Percentiles rank a stretch among this genome's conserved stretches.
These are phyloP conservation scores for Jamesozyma jinghongensis DNA, from an alignment of 805 yeast species.

Conservation along the genomic window DNA sequence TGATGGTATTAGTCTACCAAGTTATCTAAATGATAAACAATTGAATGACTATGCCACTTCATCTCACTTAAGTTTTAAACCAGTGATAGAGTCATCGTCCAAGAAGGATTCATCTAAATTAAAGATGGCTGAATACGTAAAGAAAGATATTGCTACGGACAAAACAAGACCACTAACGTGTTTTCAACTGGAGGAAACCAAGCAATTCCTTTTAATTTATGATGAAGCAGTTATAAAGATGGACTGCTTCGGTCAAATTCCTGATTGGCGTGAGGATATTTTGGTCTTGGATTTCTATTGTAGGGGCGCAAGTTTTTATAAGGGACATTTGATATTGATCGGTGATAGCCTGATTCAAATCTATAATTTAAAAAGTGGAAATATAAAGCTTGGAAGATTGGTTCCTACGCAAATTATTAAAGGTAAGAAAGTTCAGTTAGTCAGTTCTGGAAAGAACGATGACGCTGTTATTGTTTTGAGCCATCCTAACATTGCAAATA, in stretches of 20 bases:
- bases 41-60: constrained; percentile 6
- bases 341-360: constrained; percentile 65
- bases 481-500: constrained; percentile 53
- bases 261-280: constrained; percentile 32
- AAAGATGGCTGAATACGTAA: constrained; percentile 30
- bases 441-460: constrained; percentile 33
- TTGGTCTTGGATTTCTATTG: constrained; percentile 37
- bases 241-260: constrained; percentile 48
- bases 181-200: constrained; percentile 47
- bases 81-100: constrained; percentile 15
- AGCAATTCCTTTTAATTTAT: constrained; percentile 54
- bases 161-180: constrained; percentile 49
- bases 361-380: constrained; percentile 37
- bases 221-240: constrained; percentile 61
- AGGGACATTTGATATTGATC: constrained; percentile 43
- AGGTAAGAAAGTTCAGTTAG: constrained; percentile 51
- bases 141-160: constrained; percentile 31
- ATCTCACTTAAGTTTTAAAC: constrained; percentile 17
- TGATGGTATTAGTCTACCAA: constrained; percentile 42
- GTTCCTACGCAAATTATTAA: constrained; percentile 59
- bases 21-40: constrained; percentile 42
- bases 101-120: constrained; percentile 23
- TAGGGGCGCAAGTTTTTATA: constrained; percentile 34
- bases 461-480: constrained; percentile 41
- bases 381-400: constrained; percentile 22